Base-by-base conservation (phyloP, 2,329 filamentous ascomycete genomes). In the Pyricularia pennisetigena region DNA sequence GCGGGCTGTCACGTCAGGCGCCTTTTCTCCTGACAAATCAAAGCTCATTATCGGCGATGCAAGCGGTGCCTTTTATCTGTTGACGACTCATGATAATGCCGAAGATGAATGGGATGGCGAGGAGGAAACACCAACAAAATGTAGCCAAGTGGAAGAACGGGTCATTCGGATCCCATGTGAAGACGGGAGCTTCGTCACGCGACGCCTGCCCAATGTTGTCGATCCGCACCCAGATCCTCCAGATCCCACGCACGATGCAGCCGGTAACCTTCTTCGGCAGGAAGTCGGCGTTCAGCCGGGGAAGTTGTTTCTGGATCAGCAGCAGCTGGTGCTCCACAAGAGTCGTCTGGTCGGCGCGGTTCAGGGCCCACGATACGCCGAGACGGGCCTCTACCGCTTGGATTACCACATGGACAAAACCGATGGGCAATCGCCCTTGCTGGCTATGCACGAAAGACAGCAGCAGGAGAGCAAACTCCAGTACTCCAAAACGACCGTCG, bases 1-100 rank as follows among this genome's bases (percentile, higher is more conserved):
- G 0, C 86, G 82, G 0, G 84, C 86, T 0, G 83, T 90, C 23
- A 85, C 85, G 0, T 83, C 79, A 69, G 87, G 87, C 0, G 80
- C 81, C 2, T 90, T 89, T 69, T 88, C 85, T 0, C 82, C 83
- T 0, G 83, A 88, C 72, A 79, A 78, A 41, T 81, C 83, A 1
- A 83, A 82, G 70, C 79, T 90, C 1, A 79, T 85, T 1, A 77
- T 90, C 12, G 87, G 87, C 23, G 87, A 90, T 72, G 85, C 85
- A 0, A 87, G 83, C 2, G 87, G 87, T 0, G 83, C 85, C 7
- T 80, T 89, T 0, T 87, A 85, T 69, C 72, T 89, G 0, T 73
- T 89, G 2, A 83, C 82, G 0, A 73, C 83, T 3, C 80, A 86
- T 68, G 78, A 82, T 23, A 74, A 76, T 1, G 79, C 80, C 12